Evolutionary conservation across 805 yeast genomes (phyloP), one percentile per base, ranked within the genome.

Genomic region (Trichomonascus vanleenenianus): DNA sequence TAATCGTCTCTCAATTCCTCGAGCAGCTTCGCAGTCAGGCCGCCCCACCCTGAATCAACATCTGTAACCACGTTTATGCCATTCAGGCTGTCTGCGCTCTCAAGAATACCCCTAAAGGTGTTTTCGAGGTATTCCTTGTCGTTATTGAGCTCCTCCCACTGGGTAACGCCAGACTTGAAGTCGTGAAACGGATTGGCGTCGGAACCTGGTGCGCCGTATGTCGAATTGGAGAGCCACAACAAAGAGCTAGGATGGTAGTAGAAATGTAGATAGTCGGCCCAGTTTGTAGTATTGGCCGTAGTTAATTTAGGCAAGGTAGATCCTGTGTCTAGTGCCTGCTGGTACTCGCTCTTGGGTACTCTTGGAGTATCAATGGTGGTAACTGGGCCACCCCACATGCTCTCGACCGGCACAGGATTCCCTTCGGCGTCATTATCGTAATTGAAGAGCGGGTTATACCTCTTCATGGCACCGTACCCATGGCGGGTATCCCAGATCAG

Each of bases 21-120:
- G 19, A 88, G 47, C 50, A 79, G 52, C 39, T 71, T 70, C 35
- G 65, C 60, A 3, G 85, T 62, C 54, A 84, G 78, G 0, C 95
- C 95, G 41, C 87, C 83, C 97, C 97, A 91, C 0, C 83, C 84
- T 18, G 78, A 71, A 57, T 85, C 95, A 2, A 81, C 53, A 43
- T 88, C 96, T 0, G 83, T 74, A 2, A 81, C 56, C 0, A 85
- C 42, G 53, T 83, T 84, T 8, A 93, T 47, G 0, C 96, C 96
- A 45, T 74, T 76, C 15, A 89, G 58, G 22, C 68, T 62, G 60
- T 93, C 97, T 59, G 93, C 80, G 49, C 76, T 74, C 58, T 91
- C 98, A 11, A 93, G 57, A 35, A 74, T 64, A 1, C 66, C 62
- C 45, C 96, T 70, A 45, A 88, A 75, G 3, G 66, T 64, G 2